These are phyloP conservation scores for Hysterangium stoloniferum DNA, from an alignment of 768 basidiomycete genomes.

Conservation along the genomic window DNA sequence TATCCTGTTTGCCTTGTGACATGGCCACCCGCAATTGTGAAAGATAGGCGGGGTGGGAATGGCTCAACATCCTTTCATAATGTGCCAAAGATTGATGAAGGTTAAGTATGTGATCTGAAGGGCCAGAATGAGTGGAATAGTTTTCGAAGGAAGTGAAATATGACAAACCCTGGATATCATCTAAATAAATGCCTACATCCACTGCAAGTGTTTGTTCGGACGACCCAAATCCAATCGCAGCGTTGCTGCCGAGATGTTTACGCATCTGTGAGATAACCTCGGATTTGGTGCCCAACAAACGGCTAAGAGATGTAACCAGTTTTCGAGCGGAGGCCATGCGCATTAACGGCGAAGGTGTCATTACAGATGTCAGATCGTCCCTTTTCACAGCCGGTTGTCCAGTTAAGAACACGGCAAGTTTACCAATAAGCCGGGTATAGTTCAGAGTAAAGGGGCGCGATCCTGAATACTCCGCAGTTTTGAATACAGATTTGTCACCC, in stretches of 20 bases:
- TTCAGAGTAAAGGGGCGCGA: too few species aligned
- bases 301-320: slow-evolving; percentile 68
- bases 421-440: too few species aligned
- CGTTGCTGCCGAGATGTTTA: slow-evolving; percentile 48
- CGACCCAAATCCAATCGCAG: not conserved
- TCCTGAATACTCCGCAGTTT: not conserved
- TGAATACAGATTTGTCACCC: not conserved
- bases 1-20: slow-evolving; percentile 48
- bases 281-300: slow-evolving; percentile 71
- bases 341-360: slow-evolving; percentile 15
- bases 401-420: too few species aligned
- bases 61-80: slow-evolving; percentile 82
- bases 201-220: slow-evolving; percentile 12
- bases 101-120: slow-evolving; percentile 79
- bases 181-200: slow-evolving; percentile 81
- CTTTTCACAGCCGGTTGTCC: too few species aligned
- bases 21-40: slow-evolving; percentile 63
- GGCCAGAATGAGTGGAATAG: not conserved
- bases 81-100: slow-evolving; percentile 78
- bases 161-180: slow-evolving; percentile 78
- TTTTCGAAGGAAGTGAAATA: not conserved
- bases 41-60: slow-evolving; percentile 82
- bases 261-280: slow-evolving; percentile 75
- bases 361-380: not conserved
- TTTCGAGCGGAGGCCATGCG: slow-evolving; percentile 75